Conservation (phyloP, 371 early-diverging fungal genomes). For the Mucor velutinosus region DNA sequence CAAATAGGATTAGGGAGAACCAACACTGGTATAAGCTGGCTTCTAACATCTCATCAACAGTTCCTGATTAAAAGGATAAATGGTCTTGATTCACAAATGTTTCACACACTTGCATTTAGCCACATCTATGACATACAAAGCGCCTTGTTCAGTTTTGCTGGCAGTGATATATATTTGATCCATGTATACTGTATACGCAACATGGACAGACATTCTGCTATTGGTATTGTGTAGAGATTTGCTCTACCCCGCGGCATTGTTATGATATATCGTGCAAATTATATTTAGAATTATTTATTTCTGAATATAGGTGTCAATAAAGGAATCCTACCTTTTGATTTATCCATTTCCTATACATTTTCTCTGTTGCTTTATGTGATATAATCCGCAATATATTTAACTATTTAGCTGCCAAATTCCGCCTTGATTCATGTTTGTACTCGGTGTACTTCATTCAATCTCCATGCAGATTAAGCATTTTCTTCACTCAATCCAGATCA, state of each 20-base stretch:
- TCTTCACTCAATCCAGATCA: neutral
- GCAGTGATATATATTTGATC: neutral
- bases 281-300: neutral
- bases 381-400: neutral
- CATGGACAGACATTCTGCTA: neutral
- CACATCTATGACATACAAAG: neutral
- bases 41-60: neutral
- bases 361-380: neutral
- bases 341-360: neutral
- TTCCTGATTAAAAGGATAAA: neutral
- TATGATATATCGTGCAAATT: neutral
- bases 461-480: neutral
- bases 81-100: neutral
- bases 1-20: neutral
- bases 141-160: neutral
- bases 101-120: neutral
- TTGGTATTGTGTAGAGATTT: neutral
- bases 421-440: neutral
- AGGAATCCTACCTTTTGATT: neutral
- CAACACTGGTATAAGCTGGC: neutral
- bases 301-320: neutral
- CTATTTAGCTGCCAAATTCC: neutral
- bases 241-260: neutral
- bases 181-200: neutral
- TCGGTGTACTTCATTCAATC: neutral